Conservation (phyloP, 495 filamentous ascomycete genomes). For the Penicillium cataractarum region DNA sequence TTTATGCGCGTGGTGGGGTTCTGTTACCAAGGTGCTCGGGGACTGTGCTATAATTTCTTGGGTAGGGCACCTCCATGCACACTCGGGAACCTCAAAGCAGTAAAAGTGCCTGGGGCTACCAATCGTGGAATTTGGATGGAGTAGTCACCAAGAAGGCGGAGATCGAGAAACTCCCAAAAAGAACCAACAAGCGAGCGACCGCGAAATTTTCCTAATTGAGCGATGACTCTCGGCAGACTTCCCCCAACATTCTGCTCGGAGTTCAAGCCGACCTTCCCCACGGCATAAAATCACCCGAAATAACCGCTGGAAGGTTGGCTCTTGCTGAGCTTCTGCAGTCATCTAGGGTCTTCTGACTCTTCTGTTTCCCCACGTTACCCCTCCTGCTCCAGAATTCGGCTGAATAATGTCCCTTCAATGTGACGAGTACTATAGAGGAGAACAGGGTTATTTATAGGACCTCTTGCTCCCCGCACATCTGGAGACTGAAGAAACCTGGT, state of each 20-base stretch:
- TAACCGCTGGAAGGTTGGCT: not conserved
- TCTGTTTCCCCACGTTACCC: not conserved
- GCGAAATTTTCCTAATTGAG: not conserved
- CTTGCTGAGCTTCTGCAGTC: not conserved
- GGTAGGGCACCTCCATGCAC: not conserved
- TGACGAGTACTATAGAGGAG: not conserved
- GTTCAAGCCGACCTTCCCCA: not conserved
- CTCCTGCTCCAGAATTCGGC: not conserved
- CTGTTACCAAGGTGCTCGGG: not conserved
- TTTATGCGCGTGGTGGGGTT: no score
- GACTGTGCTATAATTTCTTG: not conserved
- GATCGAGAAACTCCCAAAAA: not conserved
- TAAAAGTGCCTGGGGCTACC: conserved; percentile 5
- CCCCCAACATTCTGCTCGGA: not conserved
- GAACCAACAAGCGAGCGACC: not conserved
- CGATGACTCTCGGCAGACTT: not conserved
- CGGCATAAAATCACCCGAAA: not conserved
- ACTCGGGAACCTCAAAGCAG: not conserved
- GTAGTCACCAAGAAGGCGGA: not conserved
- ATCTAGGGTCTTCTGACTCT: not conserved
- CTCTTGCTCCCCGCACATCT: not conserved
- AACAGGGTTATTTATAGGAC: not conserved
- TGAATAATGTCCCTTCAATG: not conserved
- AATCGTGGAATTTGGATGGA: not conserved
- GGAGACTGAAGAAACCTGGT: not conserved